These are phyloP conservation scores for Neofusicoccum laricinum DNA, from an alignment of 2,329 filamentous ascomycete genomes.

Conservation along the genomic window DNA sequence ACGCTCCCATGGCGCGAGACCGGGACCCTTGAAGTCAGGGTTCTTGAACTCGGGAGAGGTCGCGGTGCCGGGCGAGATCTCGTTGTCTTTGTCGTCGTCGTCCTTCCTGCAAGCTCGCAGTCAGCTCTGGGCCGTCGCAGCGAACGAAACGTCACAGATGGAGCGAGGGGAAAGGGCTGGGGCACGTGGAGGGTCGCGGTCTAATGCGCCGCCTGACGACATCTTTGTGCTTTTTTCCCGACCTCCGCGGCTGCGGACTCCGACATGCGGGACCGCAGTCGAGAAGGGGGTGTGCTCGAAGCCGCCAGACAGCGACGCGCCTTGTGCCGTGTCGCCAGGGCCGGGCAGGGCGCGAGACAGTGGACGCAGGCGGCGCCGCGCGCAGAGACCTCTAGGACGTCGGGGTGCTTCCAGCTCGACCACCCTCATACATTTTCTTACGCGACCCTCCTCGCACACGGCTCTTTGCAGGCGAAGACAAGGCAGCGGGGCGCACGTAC, in stretches of 20 bases:
- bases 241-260: not conserved
- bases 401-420: conserved; percentile 20
- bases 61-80: conserved; percentile 38
- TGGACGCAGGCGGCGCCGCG: conserved; percentile 10
- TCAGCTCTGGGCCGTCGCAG: conserved; percentile 23
- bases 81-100: conserved; percentile 46
- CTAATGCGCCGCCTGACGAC: conserved; percentile 15
- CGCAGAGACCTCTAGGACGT: conserved; percentile 9
- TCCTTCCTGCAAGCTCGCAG: conserved; percentile 19
- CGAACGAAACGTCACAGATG: not conserved
- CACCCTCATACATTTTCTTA: conserved; percentile 20
- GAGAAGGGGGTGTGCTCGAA: not conserved
- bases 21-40: conserved; percentile 30
- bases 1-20: conserved; percentile 52
- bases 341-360: conserved; percentile 11
- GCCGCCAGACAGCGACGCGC: conserved; percentile 3
- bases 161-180: not conserved
- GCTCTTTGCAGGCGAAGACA: conserved; percentile 9
- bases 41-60: conserved; percentile 34
- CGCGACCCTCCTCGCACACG: conserved; percentile 8
- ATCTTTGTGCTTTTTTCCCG: conserved; percentile 13
- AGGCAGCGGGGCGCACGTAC: conserved; percentile 38
- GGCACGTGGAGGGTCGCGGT: conserved; percentile 17
- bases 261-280: not conserved
- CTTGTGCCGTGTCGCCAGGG: conserved; percentile 11